Base-by-base conservation (phyloP, 192 early-diverging fungal genomes). In the Globomyces pollinis-pini region DNA sequence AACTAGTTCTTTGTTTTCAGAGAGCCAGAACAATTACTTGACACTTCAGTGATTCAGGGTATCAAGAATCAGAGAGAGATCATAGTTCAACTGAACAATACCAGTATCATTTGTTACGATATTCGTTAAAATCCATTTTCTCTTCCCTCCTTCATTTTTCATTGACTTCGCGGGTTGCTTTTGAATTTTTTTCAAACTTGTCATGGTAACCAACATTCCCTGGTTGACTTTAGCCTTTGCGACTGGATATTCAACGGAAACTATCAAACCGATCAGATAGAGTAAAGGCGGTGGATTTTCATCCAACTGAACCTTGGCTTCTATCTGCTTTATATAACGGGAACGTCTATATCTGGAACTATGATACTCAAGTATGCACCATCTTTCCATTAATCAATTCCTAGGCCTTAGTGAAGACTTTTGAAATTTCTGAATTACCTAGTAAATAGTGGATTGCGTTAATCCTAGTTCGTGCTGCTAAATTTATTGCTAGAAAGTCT, bases 221-320 rank as follows among this genome's bases (percentile, higher is more conserved):
- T n/a, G n/a, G n/a, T 26, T 47, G 8, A 47, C 44, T 16, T 28
- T 4, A 47, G 76, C 76, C 76, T 2, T 70, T 78, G 29, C 59
- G 76, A 38, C 66, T 78, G 24, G 76, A 78, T 21, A 78, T 78
- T 39, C 71, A 81, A 79, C 55, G 79, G 42, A 81, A 83, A 63
- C 72, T 83, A 3, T 75, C 76, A 50, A 78, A 73, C 57, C 65
- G 79, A 26, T 91, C 87, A 6, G 94, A 95, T 69, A 87, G 96
- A 64, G 94, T 99, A 57, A 99, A 99, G 76, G 88, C 90, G 49
- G 79, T 99, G 49, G 96, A 99, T 76, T 89, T 95, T 72, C 96
- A 99, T 69, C 96, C 96, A 13, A 91, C 93, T 4, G 96, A 99
- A 72, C 93, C 96, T 33, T 99, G 96, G 96, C 79, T 99, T 43